phyloP scores from a whole-genome alignment of 2,329 filamentous ascomycete species.

The Keithomyces neogunnii region DNA sequence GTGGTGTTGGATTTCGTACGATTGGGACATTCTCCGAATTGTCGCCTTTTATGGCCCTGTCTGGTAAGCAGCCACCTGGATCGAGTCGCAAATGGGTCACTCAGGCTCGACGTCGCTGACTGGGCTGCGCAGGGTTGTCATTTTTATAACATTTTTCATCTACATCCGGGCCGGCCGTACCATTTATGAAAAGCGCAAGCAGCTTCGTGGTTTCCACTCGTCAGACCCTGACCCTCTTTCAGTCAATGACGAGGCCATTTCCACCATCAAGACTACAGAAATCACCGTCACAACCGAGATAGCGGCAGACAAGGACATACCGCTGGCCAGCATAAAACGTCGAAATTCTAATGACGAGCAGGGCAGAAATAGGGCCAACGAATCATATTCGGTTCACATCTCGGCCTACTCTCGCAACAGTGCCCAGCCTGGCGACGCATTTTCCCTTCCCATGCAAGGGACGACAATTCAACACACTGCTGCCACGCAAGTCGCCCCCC shows the following conservation, averaged over 20 bases:
- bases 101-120: background rate
- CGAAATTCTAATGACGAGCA: constrained; percentile 10
- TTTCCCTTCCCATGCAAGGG: constrained; percentile 19
- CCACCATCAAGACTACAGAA: constrained; percentile 50
- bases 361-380: constrained; percentile 10
- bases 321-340: constrained; percentile 15
- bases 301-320: constrained; percentile 12
- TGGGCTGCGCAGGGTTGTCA: constrained; percentile 41
- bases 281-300: constrained; percentile 53
- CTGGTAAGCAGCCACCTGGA: constrained; percentile 39
- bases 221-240: constrained; percentile 32
- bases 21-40: constrained; percentile 66
- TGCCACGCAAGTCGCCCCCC: constrained; percentile 10
- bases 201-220: constrained; percentile 47
- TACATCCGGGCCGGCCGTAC: constrained; percentile 58
- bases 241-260: constrained; percentile 35
- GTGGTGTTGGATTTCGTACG: constrained; percentile 69
- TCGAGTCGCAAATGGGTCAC: too few relatives aligned
- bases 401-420: constrained; percentile 22
- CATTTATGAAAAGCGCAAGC: constrained; percentile 58
- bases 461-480: constrained; percentile 11
- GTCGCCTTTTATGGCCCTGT: constrained; percentile 66
- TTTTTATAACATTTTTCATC: constrained; percentile 53
- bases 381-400: constrained; percentile 44
- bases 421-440: constrained; percentile 12